Evolutionary conservation across 2,329 filamentous ascomycete genomes (phyloP).

Genomic region (Sporothrix pseudoabietina): DNA sequence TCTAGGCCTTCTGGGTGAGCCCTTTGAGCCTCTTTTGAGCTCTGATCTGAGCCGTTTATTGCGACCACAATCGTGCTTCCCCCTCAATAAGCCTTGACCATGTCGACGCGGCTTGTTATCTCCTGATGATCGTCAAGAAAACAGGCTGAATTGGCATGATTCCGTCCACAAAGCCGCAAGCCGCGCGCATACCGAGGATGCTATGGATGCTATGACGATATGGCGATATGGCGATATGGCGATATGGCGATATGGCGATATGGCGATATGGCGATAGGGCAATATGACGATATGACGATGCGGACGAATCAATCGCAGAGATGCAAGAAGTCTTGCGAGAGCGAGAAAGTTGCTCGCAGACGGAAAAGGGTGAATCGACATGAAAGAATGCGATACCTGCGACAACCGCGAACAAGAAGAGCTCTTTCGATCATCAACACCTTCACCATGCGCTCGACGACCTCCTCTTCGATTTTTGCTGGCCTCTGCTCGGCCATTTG

Average conservation of each 20-base stretch:
- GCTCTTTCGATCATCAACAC: background rate
- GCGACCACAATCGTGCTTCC: background rate
- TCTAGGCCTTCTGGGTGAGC: background rate
- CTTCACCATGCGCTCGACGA: background rate
- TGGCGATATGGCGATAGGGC: too few relatives aligned
- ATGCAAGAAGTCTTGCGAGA: conserved; percentile 4
- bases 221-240: too few relatives aligned
- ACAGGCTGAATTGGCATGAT: background rate
- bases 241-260: too few relatives aligned
- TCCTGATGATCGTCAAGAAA: background rate
- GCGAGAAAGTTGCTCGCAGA: background rate
- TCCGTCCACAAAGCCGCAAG: background rate
- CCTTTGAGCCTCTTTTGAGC: background rate
- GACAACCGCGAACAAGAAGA: background rate
- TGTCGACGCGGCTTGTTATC: background rate
- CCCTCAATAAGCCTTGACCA: background rate
- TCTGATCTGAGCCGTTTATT: too few relatives aligned
- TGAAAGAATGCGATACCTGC: background rate
- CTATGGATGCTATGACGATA: too few relatives aligned
- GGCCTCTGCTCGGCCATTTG: background rate
- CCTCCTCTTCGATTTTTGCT: background rate
- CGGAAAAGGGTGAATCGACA: background rate
- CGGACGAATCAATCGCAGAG: background rate
- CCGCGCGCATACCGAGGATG: background rate
- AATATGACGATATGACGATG: background rate